Percentiles rank a stretch among this genome's conserved stretches.
Conservation (phyloP, 495 filamentous ascomycete genomes). For the Massariosphaeria phaeospora region DNA sequence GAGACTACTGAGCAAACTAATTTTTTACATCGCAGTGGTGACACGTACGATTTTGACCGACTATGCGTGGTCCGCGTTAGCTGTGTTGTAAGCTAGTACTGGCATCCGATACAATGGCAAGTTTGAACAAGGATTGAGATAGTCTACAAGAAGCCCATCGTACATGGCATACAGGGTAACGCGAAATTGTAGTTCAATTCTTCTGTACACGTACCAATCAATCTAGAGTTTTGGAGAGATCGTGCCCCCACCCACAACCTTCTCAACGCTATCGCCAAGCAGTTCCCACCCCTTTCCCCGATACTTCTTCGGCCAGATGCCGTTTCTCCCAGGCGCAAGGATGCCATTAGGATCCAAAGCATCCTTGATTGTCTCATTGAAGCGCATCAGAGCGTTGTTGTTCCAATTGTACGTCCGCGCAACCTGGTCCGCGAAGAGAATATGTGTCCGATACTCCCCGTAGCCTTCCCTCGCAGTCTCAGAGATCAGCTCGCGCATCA, state of each 20-base stretch:
- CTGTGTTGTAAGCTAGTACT: no score
- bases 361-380: constrained; percentile 24
- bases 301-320: constrained; percentile 41
- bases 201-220: neutral
- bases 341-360: constrained; percentile 24
- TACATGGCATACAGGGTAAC: no score
- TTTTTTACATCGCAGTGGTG: no score
- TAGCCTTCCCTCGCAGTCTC: constrained; percentile 49
- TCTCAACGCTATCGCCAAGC: constrained; percentile 13
- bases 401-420: constrained; percentile 55
- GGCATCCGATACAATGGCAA: no score
- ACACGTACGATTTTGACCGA: no score
- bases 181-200: no score
- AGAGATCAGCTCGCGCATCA: constrained; percentile 46
- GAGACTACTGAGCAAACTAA: no score
- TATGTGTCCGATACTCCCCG: constrained; percentile 56
- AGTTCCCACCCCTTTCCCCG: constrained; percentile 43
- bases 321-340: constrained; percentile 15
- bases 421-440: constrained; percentile 55
- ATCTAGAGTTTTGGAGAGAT: constrained; percentile 22
- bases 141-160: no score
- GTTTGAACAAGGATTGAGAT: no score
- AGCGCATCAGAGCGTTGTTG: constrained; percentile 45
- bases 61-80: no score
- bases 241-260: constrained; percentile 18